Base-by-base conservation (phyloP, 2,329 filamentous ascomycete genomes). In the Teratosphaeria viscida region DNA sequence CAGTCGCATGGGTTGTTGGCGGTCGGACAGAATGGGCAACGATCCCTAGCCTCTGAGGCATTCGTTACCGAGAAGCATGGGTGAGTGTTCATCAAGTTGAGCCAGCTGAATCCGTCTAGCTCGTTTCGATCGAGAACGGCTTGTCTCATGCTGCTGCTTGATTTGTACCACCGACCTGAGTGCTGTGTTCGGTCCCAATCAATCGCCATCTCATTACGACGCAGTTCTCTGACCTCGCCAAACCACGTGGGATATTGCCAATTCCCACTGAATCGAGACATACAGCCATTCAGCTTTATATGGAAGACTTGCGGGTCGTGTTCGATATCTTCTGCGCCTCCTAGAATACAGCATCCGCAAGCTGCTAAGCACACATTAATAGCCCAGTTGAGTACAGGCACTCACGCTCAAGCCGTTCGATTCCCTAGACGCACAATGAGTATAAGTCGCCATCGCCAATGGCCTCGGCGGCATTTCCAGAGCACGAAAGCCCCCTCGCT, bases 161-260 rank as follows among this genome's bases (percentile, higher is more conserved):
- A 29, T 29, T 2, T 52, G n/a, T 32, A 8, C n/a, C 23, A 19
- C 4, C 32, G 12, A 47, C 27, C 8, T 3, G 34, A 12, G 34
- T n/a, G 27, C 47, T n/a, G 14, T 29, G 19, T 27, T 4, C 8
- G 43, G 16, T 14, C 37, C 43, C 19, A 29, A 26, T 37, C n/a
- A 5, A n/a, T 16, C 26, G 29, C 5, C 57, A 16, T 39, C 16
- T 54, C 49, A 19, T 19, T 19, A 19, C 19, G 19, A 19, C 19
- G 19, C 19, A 19, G 19, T 19, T 19, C 19, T 19, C 32, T 54
- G 58, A 54, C 57, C 54, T 59, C 58, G 58, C 58, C 58, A 59
- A 59, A 56, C 54, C 58, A 59, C 58, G 56, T 56, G 56, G 53
- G 47, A 54, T 26, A 11, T 10, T 32, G 32, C 27, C 27, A 5